phyloP scores from a whole-genome alignment of 495 filamentous ascomycete genomes.

The Xylaria sp. region DNA sequence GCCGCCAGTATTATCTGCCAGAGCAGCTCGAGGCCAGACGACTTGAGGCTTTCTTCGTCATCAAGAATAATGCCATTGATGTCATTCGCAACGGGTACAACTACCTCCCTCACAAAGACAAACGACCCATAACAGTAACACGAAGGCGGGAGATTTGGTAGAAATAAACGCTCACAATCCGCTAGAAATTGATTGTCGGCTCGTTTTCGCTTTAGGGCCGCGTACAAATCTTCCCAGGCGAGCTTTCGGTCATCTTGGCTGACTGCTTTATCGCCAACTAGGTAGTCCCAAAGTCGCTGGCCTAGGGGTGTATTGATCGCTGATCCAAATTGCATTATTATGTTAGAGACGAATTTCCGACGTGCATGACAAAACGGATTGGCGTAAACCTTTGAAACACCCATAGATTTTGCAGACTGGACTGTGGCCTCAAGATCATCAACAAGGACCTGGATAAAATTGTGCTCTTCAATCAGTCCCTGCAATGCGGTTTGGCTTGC shows the following conservation, averaged over 20 bases:
- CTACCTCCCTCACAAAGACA: conserved; percentile 63
- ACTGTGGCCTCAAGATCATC: conserved; percentile 58
- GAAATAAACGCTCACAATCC: conserved; percentile 68
- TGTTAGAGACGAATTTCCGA: conserved; percentile 61
- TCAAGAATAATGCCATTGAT: conserved; percentile 49
- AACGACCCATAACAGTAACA: conserved; percentile 72
- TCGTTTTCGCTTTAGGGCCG: conserved; percentile 51
- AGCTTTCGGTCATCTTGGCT: conserved; percentile 62
- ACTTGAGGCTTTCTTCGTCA: conserved; percentile 45
- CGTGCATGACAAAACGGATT: conserved; percentile 55
- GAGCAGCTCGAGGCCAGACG: conserved; percentile 74
- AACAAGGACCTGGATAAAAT: conserved; percentile 53
- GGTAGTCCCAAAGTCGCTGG: conserved; percentile 67
- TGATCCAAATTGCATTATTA: conserved; percentile 65
- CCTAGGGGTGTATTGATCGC: conserved; percentile 68
- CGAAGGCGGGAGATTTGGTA: conserved; percentile 67
- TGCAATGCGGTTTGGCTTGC: conserved; percentile 44
- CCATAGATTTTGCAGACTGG: conserved; percentile 40
- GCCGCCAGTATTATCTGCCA: conserved; percentile 84
- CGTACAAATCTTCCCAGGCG: conserved; percentile 71
- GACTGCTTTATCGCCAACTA: conserved; percentile 67
- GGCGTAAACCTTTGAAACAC: conserved; percentile 48
- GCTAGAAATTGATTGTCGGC: conserved; percentile 68
- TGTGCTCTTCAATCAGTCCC: conserved; percentile 49
- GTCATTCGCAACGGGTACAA: conserved; percentile 52